Base-by-base conservation (phyloP, 495 filamentous ascomycete species). In the Neurospora sp. region DNA sequence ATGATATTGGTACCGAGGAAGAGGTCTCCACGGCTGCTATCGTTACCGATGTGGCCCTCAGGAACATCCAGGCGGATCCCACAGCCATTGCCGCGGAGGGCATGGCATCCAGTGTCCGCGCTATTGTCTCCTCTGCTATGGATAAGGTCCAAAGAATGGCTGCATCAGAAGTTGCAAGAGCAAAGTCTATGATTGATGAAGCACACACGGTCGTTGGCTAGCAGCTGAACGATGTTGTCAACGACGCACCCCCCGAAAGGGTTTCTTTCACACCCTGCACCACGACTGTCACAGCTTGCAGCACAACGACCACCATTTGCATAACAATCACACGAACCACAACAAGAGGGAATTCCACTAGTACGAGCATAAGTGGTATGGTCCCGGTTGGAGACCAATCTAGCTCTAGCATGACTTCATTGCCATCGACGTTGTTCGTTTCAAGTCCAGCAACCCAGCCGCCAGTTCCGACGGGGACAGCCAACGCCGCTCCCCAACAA, bases 41-140 rank as follows among this genome's bases (percentile, higher is more conserved):
- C 8, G 39, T 24, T 28, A 17, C 39, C 24, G 39, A 21, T n/a
- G 8, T n/a, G 39, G 62, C 62, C 24, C 17, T 36, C n/a, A 45
- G 40, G 28, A 39, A 40, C 31, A 37, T 36, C 38, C 36, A 54
- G 15, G 45, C 59, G 15, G n/a, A 34, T 36, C 70, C 34, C 19
- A 40, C 40, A 6, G 24, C 38, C 38, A 73, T 76, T 34, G 71
- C 76, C 62, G 59, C 73, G n/a, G 70, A 72, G 2, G 72, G 48
- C 19, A 76, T 77, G 34, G 74, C 72, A 9, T 74, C 74, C 19
- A 74, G 70, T 9, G 72, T 76, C 2, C 71, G 73, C 39, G 72
- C 69, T 36, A 77, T 77, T 39, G 74, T 77, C 15, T 77, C 74
- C 8, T 71, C 71, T 31, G 74, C 76, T 24, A 71, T 74, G 71